phyloP scores from a whole-genome alignment of 192 early-diverging fungal genomes.

The Phlyctochytrium arcticum region DNA sequence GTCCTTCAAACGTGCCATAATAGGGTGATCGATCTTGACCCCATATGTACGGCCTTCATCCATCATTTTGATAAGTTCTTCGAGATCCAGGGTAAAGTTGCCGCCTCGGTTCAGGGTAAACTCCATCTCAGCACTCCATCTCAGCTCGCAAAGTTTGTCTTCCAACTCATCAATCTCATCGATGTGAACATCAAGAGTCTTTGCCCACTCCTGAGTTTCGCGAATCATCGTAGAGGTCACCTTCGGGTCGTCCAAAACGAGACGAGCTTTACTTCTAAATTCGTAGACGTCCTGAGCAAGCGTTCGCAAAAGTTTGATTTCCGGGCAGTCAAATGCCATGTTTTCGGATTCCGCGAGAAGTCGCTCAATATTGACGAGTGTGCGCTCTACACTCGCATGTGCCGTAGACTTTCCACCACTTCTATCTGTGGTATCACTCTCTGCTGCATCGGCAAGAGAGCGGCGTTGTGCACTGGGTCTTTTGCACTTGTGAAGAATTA shows the following conservation, averaged over 20 bases:
- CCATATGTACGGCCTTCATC: conserved; percentile 20
- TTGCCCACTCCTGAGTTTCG: conserved; percentile 1
- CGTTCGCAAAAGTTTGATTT: conserved; percentile 20
- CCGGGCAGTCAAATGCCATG: conserved; percentile 30
- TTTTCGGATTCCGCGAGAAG: conserved; percentile 16
- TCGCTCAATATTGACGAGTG: conserved; percentile 6
- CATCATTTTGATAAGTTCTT: conserved; percentile 11
- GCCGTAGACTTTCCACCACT: not conserved
- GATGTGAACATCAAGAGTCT: not conserved
- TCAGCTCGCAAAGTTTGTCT: conserved; percentile 4
- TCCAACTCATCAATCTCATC: conserved; percentile 9
- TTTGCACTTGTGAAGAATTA: conserved; percentile 13
- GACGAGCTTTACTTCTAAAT: conserved; percentile 5
- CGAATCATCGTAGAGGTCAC: not conserved
- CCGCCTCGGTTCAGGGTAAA: not conserved
- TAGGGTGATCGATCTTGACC: conserved; percentile 19
- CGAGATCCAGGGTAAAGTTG: not conserved
- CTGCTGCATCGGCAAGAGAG: not conserved
- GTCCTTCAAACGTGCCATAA: conserved; percentile 17
- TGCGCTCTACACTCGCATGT: not conserved
- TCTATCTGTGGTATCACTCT: not conserved
- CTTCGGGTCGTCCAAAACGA: not conserved
- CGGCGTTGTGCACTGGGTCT: not conserved
- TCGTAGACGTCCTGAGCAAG: conserved; percentile 7
- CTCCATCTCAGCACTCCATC: conserved; percentile 3